A percentile compares a stretch with the other conserved stretches of the same genome.
Evolutionary conservation across 2,329 filamentous ascomycete genomes (phyloP).

Genomic region (Cladosporium colombiae): DNA sequence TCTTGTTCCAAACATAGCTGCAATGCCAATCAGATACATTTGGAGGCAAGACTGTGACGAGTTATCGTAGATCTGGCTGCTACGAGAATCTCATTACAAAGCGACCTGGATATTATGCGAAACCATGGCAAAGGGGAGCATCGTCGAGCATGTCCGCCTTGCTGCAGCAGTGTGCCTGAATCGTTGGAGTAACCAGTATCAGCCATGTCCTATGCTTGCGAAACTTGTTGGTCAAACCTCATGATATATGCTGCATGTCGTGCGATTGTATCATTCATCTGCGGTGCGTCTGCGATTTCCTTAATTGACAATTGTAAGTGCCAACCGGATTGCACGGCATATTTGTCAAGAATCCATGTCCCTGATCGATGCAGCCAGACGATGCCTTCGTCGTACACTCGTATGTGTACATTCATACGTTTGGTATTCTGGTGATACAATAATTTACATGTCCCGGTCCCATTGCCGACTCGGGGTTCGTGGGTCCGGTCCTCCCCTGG

Average conservation of each 20-base stretch:
- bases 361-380: background rate
- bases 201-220: background rate
- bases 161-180: background rate
- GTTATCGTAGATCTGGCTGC: background rate
- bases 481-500: constrained; percentile 10
- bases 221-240: background rate
- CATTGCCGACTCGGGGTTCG: background rate
- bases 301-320: background rate
- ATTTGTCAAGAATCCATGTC: background rate
- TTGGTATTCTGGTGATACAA: constrained; percentile 12
- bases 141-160: background rate
- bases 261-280: background rate
- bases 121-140: background rate
- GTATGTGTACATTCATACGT: background rate
- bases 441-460: constrained; percentile 9
- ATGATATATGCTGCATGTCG: background rate
- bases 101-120: background rate
- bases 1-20: background rate
- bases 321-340: background rate
- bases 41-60: background rate
- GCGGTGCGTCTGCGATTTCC: background rate
- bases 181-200: background rate
- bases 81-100: background rate
- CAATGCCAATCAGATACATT: background rate
- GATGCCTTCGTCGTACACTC: background rate